Base-by-base conservation (phyloP, 208 protist species). In the Naegleria gruberi region DNA sequence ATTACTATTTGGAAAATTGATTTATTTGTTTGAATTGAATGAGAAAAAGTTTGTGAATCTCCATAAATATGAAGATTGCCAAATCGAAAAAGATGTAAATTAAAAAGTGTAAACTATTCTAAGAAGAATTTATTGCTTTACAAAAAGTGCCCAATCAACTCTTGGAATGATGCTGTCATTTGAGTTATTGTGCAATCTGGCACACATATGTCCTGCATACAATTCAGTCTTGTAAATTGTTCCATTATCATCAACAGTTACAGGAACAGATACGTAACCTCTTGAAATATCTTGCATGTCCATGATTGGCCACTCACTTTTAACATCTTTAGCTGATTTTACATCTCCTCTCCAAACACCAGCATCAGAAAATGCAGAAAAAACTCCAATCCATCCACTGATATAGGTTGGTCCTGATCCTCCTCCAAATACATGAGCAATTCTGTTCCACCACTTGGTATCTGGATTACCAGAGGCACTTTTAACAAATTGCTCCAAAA, bases 401-500 rank as follows among this genome's bases (percentile, higher is more conserved):
- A 85, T 5, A 45, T 85, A 85, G 44, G 15, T 46, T 17, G 81
- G 81, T 34, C 81, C 81, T 44, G 40, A 46, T 30, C 41, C 81
- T 10, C 81, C 81, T 34, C 81, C 26, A 34, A 34, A 30, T 34
- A 23, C 7, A 30, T 85, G 5, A 17, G 8, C 30, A 26, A 85
- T 85, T 85, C 44, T 41, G 42, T 85, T 85, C 81, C 81, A 85
- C 40, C 30, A 85, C 30, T 46, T 37, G 4, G 7, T 41, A 45
- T 85, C 41, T 5, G 41, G 40, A 41, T 85, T 85, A 46, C 81
- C 81, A 6, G 46, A 55, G n/a, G 46, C 47, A 23, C 46, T n/a
- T 40, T 89, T 34, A n/a, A 89, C 44, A 41, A 89, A 74, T 74
- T 74, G 8, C 2, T 89, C 85, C 7, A 57, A n/a, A 41, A 89